A percentile compares a stretch with the other conserved stretches of the same genome.
phyloP scores from a whole-genome alignment of 225 moss, liverwort and hornwort species.

The Antitrichia curtipendula region DNA sequence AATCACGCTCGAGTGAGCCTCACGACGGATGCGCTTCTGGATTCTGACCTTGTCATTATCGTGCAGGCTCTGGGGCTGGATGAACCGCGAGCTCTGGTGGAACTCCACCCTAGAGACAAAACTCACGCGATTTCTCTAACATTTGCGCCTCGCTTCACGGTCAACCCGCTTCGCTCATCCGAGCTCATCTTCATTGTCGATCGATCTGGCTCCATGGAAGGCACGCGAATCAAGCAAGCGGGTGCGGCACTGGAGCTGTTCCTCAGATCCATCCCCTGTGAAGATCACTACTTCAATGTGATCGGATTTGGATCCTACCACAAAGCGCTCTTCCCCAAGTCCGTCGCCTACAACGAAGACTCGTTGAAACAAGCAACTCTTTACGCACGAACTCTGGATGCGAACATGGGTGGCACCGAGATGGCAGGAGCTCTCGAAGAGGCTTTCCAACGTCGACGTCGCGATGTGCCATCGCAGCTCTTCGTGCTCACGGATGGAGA shows the following conservation, averaged over 20 bases:
- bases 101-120: constrained; percentile 19
- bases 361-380: not conserved
- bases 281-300: constrained; percentile 51
- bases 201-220: constrained; percentile 34
- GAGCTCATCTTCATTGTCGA: constrained; percentile 56
- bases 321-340: constrained; percentile 26
- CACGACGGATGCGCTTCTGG: constrained; percentile 13
- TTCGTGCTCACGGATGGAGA: constrained; percentile 53
- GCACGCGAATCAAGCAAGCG: constrained; percentile 9
- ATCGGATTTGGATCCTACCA: constrained; percentile 29
- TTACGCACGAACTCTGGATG: constrained; percentile 11
- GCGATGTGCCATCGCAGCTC: constrained; percentile 31
- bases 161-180: constrained; percentile 6
- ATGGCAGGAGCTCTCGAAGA: constrained; percentile 19
- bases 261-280: constrained; percentile 34
- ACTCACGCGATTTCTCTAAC: constrained; percentile 31
- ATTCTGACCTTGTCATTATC: constrained; percentile 32
- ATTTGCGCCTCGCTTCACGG: constrained; percentile 31
- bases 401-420: constrained; percentile 49
- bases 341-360: constrained; percentile 12
- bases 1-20: constrained; percentile 8
- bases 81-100: constrained; percentile 33
- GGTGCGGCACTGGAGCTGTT: constrained; percentile 32
- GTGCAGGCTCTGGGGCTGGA: constrained; percentile 11
- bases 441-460: constrained; percentile 14